Conservation (phyloP, 306 rosid species). For the Cucumis hystrix region DNA sequence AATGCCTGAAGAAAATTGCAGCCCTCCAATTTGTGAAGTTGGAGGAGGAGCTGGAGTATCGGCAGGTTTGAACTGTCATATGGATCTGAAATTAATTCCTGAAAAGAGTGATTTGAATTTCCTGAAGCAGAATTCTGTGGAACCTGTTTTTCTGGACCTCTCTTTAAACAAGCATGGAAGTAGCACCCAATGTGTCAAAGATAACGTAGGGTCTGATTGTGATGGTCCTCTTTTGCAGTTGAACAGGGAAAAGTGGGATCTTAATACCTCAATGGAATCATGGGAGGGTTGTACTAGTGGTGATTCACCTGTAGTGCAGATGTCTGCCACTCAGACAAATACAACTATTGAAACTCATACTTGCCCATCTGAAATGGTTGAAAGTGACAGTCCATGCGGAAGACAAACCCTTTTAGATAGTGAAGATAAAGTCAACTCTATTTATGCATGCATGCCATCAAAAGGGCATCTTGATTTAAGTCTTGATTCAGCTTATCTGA, state of each 20-base stretch:
- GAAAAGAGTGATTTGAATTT: slow-evolving; percentile 8
- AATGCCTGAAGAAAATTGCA: slow-evolving; percentile 19
- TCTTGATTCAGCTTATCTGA: slow-evolving; percentile 22
- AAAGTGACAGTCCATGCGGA: slow-evolving; percentile 10
- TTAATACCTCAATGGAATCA: slow-evolving; percentile 94
- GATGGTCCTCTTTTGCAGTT: slow-evolving; percentile 20
- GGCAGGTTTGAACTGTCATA: slow-evolving; percentile 30
- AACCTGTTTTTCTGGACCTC: slow-evolving; percentile 38
- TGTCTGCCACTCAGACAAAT: slow-evolving; percentile 17
- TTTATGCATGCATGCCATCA: neutral
- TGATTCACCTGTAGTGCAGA: slow-evolving; percentile 27
- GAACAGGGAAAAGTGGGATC: slow-evolving; percentile 89
- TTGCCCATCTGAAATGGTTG: slow-evolving; percentile 17
- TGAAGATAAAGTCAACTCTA: neutral
- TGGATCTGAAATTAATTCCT: slow-evolving; percentile 22
- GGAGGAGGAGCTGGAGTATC: slow-evolving; percentile 30
- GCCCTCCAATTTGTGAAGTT: slow-evolving; percentile 22
- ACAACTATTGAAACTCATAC: slow-evolving; percentile 3
- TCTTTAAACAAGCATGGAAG: slow-evolving; percentile 48
- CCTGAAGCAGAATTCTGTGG: slow-evolving; percentile 20
- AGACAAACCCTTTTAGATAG: slow-evolving; percentile 13
- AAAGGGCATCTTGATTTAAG: slow-evolving; percentile 21
- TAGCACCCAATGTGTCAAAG: slow-evolving; percentile 19
- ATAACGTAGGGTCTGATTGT: slow-evolving; percentile 15
- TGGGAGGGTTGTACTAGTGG: slow-evolving; percentile 55